Evolutionary conservation across 78 protist genomes (phyloP).

Genomic region (Cavenderia fasciculata): DNA sequence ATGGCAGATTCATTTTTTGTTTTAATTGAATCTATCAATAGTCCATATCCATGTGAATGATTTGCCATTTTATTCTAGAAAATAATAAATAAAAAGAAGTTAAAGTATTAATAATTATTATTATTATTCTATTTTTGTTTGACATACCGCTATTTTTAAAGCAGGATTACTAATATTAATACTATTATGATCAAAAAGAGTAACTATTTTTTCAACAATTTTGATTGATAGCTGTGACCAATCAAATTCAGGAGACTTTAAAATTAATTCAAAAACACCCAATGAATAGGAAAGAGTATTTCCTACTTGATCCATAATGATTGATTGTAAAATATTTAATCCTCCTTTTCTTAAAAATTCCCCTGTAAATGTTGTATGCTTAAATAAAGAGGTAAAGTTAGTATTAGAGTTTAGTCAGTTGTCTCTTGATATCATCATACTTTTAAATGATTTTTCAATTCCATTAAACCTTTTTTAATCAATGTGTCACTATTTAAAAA

Average conservation of each 20-base stretch:
- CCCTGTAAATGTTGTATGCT: slow-evolving; percentile 16
- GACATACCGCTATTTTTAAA: slow-evolving; percentile 64
- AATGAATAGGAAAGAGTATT: slow-evolving; percentile 37
- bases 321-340: slow-evolving; percentile 17
- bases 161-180: slow-evolving; percentile 45
- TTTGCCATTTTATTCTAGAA: slow-evolving; percentile 14
- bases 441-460: slow-evolving; percentile 30
- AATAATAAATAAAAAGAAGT: neutral
- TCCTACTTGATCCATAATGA: slow-evolving; percentile 29
- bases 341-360: slow-evolving; percentile 65
- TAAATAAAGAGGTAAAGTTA: neutral
- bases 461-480: slow-evolving; percentile 36
- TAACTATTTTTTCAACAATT: slow-evolving; percentile 40
- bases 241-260: slow-evolving; percentile 1
- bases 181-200: slow-evolving; percentile 26
- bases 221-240: slow-evolving; percentile 2
- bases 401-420: neutral
- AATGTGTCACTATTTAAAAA: neutral
- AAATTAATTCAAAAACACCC: slow-evolving; percentile 9
- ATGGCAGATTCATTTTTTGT: neutral
- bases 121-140: neutral
- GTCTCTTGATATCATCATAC: neutral
- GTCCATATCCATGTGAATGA: slow-evolving; percentile 27
- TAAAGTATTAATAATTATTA: neutral
- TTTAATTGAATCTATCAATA: slow-evolving; percentile 31